A percentile compares a stretch with the other conserved stretches of the same genome.
These are phyloP conservation scores for Podila horticola DNA, from an alignment of 192 early-diverging fungal genomes.

Conservation along the genomic window DNA sequence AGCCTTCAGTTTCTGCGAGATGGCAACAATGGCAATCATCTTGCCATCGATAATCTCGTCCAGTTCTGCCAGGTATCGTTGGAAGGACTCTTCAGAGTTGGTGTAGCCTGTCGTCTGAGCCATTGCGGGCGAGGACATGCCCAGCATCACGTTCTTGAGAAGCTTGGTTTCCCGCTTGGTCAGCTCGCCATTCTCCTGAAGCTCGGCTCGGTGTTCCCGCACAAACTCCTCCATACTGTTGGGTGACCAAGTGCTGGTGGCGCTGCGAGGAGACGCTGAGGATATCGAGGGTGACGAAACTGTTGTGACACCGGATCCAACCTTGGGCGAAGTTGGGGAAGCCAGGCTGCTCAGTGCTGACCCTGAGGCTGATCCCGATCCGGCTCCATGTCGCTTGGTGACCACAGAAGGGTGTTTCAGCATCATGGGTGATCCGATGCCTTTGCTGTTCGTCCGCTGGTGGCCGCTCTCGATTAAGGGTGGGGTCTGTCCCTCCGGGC, in stretches of 20 bases:
- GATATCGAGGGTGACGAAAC: background rate
- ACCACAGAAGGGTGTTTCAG: conserved; percentile 41
- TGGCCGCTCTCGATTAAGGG: background rate
- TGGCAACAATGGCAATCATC: conserved; percentile 59
- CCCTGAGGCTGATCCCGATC: conserved; percentile 5
- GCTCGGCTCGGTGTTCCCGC: conserved; percentile 70
- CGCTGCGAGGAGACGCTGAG: background rate
- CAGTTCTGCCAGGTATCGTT: conserved; percentile 61
- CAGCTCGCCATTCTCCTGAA: conserved; percentile 68
- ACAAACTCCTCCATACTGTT: conserved; percentile 69
- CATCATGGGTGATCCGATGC: conserved; percentile 5
- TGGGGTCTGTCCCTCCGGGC: conserved; percentile 15
- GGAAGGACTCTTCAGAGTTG: conserved; percentile 29
- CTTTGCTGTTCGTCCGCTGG: conserved; percentile 2
- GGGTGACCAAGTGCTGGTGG: conserved; percentile 21
- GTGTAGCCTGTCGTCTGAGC: conserved; percentile 24
- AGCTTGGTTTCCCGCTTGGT: conserved; percentile 76
- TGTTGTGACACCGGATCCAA: conserved; percentile 2
- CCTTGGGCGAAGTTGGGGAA: conserved; percentile 31
- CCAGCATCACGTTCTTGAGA: conserved; percentile 68
- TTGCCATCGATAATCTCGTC: conserved; percentile 68
- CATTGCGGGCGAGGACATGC: conserved; percentile 54
- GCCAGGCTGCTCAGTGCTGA: conserved; percentile 9
- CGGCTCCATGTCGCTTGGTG: conserved; percentile 13
- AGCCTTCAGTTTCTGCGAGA: conserved; percentile 45